A percentile compares a stretch with the other conserved stretches of the same genome.
Conservation (phyloP, 75 land plant species). For the Sequoia sempervirens region DNA sequence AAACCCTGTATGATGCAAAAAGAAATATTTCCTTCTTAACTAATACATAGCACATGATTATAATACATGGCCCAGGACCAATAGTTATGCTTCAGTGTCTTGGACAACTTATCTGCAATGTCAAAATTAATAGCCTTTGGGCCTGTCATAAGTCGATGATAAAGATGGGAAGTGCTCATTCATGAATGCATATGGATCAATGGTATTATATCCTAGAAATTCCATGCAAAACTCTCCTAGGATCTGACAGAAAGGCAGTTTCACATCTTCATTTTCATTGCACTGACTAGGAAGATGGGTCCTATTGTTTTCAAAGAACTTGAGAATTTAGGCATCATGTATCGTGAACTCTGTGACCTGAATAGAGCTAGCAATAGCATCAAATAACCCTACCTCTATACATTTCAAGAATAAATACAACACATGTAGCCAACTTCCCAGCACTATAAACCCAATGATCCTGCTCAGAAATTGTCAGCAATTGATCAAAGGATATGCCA, state of each 20-base stretch:
- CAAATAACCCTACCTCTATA: slow-evolving; percentile 91
- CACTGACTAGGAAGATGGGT: slow-evolving; percentile 92
- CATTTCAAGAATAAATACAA: slow-evolving; percentile 90
- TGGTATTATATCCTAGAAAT: slow-evolving; percentile 80
- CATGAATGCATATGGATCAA: slow-evolving; percentile 83
- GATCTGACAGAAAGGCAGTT: slow-evolving; percentile 86
- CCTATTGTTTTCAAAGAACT: slow-evolving; percentile 66
- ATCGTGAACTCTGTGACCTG: slow-evolving; percentile 99
- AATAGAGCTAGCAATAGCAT: slow-evolving; percentile 51
- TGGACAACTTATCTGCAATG: background rate
- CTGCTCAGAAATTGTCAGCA: slow-evolving; percentile 85
- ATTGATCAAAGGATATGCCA: slow-evolving; percentile 71
- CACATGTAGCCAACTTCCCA: slow-evolving; percentile 90
- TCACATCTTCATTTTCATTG: slow-evolving; percentile 47
- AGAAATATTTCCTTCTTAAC: background rate
- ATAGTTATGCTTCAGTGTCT: background rate
- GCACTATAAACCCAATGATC: slow-evolving; percentile 90
- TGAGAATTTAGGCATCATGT: slow-evolving; percentile 87
- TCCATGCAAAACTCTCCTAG: slow-evolving; percentile 86
- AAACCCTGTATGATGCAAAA: background rate
- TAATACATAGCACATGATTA: background rate
- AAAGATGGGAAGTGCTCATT: slow-evolving; percentile 88
- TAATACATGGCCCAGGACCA: background rate
- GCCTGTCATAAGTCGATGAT: slow-evolving; percentile 66
- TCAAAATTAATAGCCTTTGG: slow-evolving; percentile 41